Evolutionary conservation across 2,329 filamentous ascomycete genomes (phyloP), one percentile per base, ranked within the genome.

Genomic region (Celoporthe dispersa): DNA sequence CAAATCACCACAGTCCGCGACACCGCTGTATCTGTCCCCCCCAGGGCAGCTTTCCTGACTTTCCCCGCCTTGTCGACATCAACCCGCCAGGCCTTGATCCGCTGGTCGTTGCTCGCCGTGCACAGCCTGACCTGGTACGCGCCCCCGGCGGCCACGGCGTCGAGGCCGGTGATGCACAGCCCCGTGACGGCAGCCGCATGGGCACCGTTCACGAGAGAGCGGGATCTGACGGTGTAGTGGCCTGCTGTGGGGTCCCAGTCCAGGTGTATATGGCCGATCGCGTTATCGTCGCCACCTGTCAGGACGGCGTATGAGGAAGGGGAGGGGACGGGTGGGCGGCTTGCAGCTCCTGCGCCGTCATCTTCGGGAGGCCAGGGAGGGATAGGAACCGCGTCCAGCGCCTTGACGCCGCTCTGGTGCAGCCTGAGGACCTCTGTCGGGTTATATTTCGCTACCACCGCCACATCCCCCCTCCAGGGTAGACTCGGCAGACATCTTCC

Each of bases 241-340:
- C 22, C 35, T 7, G 48, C 37, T 3, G 28, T 14, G 67, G 51
- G 51, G 62, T 28, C 68, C 85, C 74, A 41, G 85, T 77, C 0
- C 69, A 79, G 33, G 86, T 87, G 68, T 22, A 77, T 67, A 14
- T 93, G 76, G 0, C 87, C 90, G 0, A 98, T 79, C 3, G 91
- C 91, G 72, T 96, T 96, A 79, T 98, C 96, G 75, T 99, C 96
- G 31, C 96, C 94, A 35, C 93, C 94, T 0, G 93, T 94, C 5
- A 93, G 79, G 25, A 97, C 77, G 0, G 92, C 72, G 73, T 66
- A 69, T 6, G 63, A 65, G 16, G n/a, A 44, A 16, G 44, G n/a
- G 44, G 16, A 48, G 9, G 44, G n/a, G 6, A 19, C 3, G 6
- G 19, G 44, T 9, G 19, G 7, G 9, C 35, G 80, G 74, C 19